Percentiles rank a stretch among this genome's conserved stretches.
Evolutionary conservation across 768 basidiomycete genomes (phyloP).

Genomic region (Suillus lakei): DNA sequence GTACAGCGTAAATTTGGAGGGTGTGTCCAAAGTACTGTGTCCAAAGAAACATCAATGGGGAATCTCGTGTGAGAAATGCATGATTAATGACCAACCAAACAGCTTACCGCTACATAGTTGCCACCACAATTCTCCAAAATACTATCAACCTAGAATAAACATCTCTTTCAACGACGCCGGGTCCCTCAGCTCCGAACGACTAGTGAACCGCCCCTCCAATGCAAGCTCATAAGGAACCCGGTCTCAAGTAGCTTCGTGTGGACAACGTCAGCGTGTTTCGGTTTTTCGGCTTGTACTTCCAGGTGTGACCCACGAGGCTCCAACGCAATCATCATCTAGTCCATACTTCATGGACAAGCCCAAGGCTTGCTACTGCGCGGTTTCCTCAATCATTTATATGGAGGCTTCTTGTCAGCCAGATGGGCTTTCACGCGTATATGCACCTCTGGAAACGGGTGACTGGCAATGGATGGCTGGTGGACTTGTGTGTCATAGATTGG

Average conservation of each 20-base stretch:
- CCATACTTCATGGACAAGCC: background rate
- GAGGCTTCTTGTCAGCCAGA: background rate
- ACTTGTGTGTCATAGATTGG: background rate
- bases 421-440: background rate
- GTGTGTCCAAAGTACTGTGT: background rate
- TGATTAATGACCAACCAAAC: background rate
- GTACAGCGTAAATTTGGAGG: background rate
- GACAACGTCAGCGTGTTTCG: background rate
- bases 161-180: background rate
- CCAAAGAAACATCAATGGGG: background rate
- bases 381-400: background rate
- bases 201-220: background rate
- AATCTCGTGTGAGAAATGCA: background rate
- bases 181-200: background rate
- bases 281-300: background rate
- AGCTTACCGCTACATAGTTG: background rate
- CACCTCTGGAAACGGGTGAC: background rate
- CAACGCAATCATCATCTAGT: background rate
- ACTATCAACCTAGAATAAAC: background rate
- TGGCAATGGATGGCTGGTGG: background rate
- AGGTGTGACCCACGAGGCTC: background rate
- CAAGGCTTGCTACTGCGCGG: background rate
- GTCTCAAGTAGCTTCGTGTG: background rate
- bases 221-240: background rate
- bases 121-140: background rate